Base-by-base conservation (phyloP, 2,329 filamentous ascomycete species). In the Fusarium beomiforme region DNA sequence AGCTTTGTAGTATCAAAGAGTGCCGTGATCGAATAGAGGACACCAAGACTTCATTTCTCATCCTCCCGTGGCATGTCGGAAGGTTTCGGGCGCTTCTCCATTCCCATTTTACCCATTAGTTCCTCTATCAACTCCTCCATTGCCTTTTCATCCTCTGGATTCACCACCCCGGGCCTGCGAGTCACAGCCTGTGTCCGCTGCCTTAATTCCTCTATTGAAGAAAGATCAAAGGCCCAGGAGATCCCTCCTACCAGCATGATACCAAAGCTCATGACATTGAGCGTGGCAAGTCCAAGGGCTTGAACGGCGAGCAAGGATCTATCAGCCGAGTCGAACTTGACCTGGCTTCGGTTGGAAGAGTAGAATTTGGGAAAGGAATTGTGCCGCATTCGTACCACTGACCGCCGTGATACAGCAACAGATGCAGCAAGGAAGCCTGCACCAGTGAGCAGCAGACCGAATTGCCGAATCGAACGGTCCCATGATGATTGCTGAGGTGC, bases 211-310 rank as follows among this genome's bases (percentile, higher is more conserved):
- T 89, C 88, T 42, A 94, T 57, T 47, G 85, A 86, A 77, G 90
- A 90, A 37, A 98, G 88, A 79, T 98, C 92, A 66, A 96, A 89
- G 2, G 89, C 90, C 86, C 92, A 97, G 68, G 93, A 85, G 14
- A 91, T 80, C 0, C 92, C 94, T 6, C 95, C 96, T 0, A 89
- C 86, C 12, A 87, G 82, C 86, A 97, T 89, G 79, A 97, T 89
- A 2, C 87, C 91, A 53, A 96, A 88, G 74, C 91, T 92, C 34
- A 90, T 77, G 16, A 96, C 93, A 75, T 97, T 97, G 74, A 98
- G 86, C 0, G 95, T 97, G 0, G 95, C 96, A 37, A 98, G 84
- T 51, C 91, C 92, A 24, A 99, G 84, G 1, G 95, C 95, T 81
- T 97, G 92, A 36, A 92, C 82, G 2, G 95, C 95, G 70, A 98